Evolutionary conservation across 257 asterid species (phyloP).

Genomic region (Solanum microdontum): DNA sequence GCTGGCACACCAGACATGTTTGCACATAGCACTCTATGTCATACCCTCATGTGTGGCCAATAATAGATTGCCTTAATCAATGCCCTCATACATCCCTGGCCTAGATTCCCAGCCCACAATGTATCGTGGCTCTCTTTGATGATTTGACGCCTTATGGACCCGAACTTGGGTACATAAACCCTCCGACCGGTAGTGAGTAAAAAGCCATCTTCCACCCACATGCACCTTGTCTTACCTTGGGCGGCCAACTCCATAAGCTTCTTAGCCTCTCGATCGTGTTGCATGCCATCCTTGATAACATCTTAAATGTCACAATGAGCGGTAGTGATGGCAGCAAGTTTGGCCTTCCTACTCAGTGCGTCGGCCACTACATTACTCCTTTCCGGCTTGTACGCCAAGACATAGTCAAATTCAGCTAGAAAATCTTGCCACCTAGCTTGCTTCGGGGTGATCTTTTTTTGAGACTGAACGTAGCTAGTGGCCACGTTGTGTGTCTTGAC

Average conservation of each 20-base stretch:
- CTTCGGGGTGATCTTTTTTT: not conserved
- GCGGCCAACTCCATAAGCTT: too few relatives aligned
- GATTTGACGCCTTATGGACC: not conserved
- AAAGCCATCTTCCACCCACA: not conserved
- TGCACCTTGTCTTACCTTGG: not conserved
- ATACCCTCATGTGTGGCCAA: rapidly evolving
- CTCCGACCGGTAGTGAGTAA: not conserved
- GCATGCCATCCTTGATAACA: too few relatives aligned
- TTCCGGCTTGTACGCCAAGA: not conserved
- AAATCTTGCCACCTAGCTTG: not conserved
- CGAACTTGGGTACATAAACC: not conserved
- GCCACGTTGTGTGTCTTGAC: not conserved
- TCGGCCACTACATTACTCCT: not conserved
- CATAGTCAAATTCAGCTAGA: not conserved
- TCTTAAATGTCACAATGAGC: not conserved
- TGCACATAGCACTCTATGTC: too few relatives aligned
- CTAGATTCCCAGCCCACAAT: rapidly evolving
- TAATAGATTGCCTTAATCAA: not conserved
- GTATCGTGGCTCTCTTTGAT: too few relatives aligned
- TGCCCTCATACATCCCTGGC: not conserved
- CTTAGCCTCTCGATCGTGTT: not conserved
- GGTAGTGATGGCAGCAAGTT: not conserved
- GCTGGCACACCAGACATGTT: too few relatives aligned
- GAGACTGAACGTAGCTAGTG: not conserved
- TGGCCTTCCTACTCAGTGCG: not conserved